Evolutionary conservation across 805 yeast species (phyloP).

Genomic region (Wickerhamiella parazyma): DNA sequence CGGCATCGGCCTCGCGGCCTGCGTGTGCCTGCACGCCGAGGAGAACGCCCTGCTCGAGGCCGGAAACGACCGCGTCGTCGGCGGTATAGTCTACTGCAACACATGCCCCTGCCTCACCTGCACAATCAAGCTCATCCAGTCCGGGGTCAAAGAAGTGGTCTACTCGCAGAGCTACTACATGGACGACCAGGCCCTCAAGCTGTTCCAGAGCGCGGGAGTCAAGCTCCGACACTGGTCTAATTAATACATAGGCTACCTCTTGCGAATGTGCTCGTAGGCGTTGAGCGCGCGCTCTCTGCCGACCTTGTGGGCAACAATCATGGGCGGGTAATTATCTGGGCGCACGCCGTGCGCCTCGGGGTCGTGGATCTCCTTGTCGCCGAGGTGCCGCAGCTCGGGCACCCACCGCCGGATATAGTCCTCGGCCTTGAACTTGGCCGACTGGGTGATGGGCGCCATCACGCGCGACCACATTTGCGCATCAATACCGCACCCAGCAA

Average conservation of each 20-base stretch:
- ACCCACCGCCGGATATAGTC: slow-evolving; percentile 2
- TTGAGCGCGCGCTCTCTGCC: slow-evolving; percentile 4
- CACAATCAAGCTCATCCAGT: slow-evolving; percentile 85
- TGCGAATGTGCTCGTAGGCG: background rate
- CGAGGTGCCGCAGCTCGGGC: background rate
- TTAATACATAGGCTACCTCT: background rate
- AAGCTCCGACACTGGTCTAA: slow-evolving; percentile 43
- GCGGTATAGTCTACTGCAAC: slow-evolving; percentile 67
- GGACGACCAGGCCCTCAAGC: slow-evolving; percentile 66
- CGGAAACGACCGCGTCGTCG: slow-evolving; percentile 73
- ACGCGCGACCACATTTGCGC: slow-evolving; percentile 7
- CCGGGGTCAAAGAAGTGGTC: slow-evolving; percentile 83
- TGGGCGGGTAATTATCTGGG: slow-evolving; percentile 1
- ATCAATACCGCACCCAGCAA: slow-evolving; percentile 6
- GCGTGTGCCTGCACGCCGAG: slow-evolving; percentile 92
- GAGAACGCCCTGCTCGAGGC: slow-evolving; percentile 92
- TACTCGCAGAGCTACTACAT: slow-evolving; percentile 85
- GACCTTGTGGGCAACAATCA: slow-evolving; percentile 1
- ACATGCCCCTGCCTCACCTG: slow-evolving; percentile 96
- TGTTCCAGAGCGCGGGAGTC: slow-evolving; percentile 63
- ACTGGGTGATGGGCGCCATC: slow-evolving; percentile 5
- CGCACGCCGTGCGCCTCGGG: background rate
- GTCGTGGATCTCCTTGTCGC: slow-evolving; percentile 2
- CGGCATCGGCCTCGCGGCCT: slow-evolving; percentile 62
- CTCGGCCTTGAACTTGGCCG: slow-evolving; percentile 3